Evolutionary conservation across 768 basidiomycete species (phyloP), one percentile per base, ranked within the genome.

Genomic region (Daedaleopsis sinensis): DNA sequence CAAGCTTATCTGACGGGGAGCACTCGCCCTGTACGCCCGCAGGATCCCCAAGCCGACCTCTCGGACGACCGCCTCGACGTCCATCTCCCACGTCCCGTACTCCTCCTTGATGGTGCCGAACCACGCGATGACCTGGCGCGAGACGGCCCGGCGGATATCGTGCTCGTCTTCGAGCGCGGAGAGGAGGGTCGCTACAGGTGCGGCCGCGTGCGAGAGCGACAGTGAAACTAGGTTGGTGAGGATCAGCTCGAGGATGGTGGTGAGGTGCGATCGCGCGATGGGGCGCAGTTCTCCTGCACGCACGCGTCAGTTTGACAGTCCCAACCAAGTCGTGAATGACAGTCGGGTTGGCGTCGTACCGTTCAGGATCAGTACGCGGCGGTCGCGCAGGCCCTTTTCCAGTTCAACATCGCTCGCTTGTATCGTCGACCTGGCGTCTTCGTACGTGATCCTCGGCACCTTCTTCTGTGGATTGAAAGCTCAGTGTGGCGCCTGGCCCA

Each of bases 371-470:
- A 97, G 84, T 24, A 98, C 84, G 5, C 87, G 87, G 46, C 81
- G 80, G n/a, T 86, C 83, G 54, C 76, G 82, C 35, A 97, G 73
- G 1, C 88, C 93, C 18, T 64, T 72, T 8, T 78, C 78, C 21
- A 97, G 74, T 71, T 97, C 94, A 0, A 68, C 74, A 58, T 94
- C 90, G 70, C 92, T 94, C 4, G 94, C 93, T 68, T 97, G 95
- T 7, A 96, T 82, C 52, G 84, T 81, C 9, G 74, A 72, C 50
- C 78, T 78, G 5, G 91, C 86, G 49, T 88, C 83, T 8, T 84
- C 80, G 64, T 89, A 89, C 0, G 87, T 84, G 66, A 85, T 71
- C 27, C 67, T 64, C 49, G 70, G 67, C 61, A 71, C 70, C 66
- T 78, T 76, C 24, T 65, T 67, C 74, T 80, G 55, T 42, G 52